Base-by-base conservation (phyloP, 208 protist genomes). In the Strigomonas culicis region DNA sequence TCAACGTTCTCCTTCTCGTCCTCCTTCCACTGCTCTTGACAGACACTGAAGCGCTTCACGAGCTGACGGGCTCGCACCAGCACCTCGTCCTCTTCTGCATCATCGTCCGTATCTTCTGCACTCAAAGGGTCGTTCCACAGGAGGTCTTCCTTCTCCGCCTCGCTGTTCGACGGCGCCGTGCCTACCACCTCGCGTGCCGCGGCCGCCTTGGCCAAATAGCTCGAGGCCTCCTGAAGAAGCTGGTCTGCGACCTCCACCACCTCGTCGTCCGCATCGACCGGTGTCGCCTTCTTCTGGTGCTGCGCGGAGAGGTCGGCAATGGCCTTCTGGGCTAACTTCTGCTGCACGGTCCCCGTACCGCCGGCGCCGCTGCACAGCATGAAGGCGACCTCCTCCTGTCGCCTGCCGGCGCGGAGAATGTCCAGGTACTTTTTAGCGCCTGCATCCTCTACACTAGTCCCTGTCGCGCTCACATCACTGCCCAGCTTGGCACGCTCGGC, bases 1-100 rank as follows among this genome's bases (percentile, higher is more conserved):
- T 4, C 7, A 39, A 15, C 11, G 3, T 1, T 4, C 39, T 4
- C 17, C 28, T 44, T 11, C 34, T 1, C n/a, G n/a, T n/a, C n/a
- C n/a, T n/a, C n/a, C n/a, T n/a, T n/a, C n/a, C n/a, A n/a, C n/a
- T n/a, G n/a, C n/a, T n/a, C 32, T 17, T 53, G 47, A 43, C 63
- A 41, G 44, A n/a, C 25, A 15, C 15, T 44, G 53, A 51, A 64
- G 10, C 43, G 24, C 15, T 22, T 31, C 21, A 44, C 41, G 2
- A 30, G 49, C 31, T 53, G 61, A 1, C 61, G 59, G 13, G 70
- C 73, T 2, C 52, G 59, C 7, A 66, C 51, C 4, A 89, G 55
- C 7, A 84, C 46, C 6, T 68, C 32, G 34, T 73, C 66, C n/a
- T 62, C 75, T 31, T 76, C 68, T 4, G 30, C 58, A n/a, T 73